Evolutionary conservation across 257 asterid species (phyloP).

Genomic region (Handroanthus guayacan): DNA sequence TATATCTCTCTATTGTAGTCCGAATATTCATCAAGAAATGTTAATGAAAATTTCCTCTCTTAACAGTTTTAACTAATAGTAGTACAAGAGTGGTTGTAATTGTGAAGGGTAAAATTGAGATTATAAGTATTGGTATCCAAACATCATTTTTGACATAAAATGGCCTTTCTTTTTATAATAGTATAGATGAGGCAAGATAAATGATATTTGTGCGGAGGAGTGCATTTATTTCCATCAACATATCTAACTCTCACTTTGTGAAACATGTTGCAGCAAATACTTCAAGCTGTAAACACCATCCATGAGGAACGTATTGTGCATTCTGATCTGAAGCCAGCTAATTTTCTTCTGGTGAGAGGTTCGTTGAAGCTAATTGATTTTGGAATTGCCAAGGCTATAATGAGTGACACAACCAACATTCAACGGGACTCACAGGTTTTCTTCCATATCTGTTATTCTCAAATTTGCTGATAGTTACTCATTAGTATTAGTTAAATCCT

Average conservation of each 20-base stretch:
- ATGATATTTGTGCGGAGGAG: slow-evolving; percentile 17
- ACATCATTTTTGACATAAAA: no score
- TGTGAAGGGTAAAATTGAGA: no score
- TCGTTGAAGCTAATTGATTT: slow-evolving; percentile 96
- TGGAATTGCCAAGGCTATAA: slow-evolving; percentile 96
- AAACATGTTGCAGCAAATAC: slow-evolving; percentile 79
- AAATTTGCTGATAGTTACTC: slow-evolving; percentile 14
- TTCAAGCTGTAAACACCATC: slow-evolving; percentile 92
- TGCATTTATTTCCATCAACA: slow-evolving; percentile 2
- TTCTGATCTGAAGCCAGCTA: slow-evolving; percentile 99
- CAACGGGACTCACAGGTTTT: slow-evolving; percentile 97
- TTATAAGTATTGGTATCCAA: no score
- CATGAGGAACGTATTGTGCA: slow-evolving; percentile 99
- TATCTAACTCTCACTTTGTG: slow-evolving; percentile 31
- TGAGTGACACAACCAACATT: slow-evolving; percentile 98
- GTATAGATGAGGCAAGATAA: background rate
- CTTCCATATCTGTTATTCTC: slow-evolving; percentile 20
- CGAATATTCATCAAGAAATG: no score
- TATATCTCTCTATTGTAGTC: no score
- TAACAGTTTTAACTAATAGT: no score
- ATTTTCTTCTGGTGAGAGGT: slow-evolving; percentile 96
- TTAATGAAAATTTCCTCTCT: no score
- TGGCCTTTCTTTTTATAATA: no score
- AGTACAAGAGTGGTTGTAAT: no score
- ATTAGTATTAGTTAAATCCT: background rate